Conservation (phyloP, 305 asterid genomes). For the Fraxinus albicans region DNA sequence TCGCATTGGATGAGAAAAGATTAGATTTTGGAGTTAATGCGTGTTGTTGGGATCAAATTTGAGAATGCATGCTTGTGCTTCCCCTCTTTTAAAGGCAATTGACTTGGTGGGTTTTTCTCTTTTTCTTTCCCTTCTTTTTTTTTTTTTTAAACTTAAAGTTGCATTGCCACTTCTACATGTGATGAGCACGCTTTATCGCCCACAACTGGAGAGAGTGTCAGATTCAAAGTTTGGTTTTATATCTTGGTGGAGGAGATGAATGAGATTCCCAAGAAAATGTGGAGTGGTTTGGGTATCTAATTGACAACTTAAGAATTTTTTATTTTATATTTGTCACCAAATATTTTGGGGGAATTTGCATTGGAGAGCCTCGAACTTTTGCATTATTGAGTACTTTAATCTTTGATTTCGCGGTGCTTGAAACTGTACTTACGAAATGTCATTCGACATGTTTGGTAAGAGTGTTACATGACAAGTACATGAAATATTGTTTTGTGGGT, state of each 20-base stretch:
- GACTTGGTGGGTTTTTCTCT: slow-evolving; percentile 5
- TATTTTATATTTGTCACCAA: background rate
- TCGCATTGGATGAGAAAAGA: background rate
- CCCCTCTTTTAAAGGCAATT: slow-evolving; percentile 32
- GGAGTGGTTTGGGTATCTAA: background rate
- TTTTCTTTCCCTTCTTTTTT: background rate
- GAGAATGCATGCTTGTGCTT: slow-evolving; percentile 11
- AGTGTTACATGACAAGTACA: background rate
- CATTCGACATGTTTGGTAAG: background rate
- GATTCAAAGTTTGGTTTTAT: background rate
- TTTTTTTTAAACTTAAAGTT: slow-evolving; percentile 19
- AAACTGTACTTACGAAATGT: background rate
- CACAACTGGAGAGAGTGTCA: slow-evolving; percentile 11
- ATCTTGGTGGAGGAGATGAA: background rate
- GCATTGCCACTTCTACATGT: background rate
- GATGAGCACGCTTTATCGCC: slow-evolving; percentile 1
- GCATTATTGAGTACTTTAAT: background rate
- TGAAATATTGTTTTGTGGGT: background rate
- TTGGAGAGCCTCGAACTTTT: background rate
- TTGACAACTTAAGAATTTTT: background rate
- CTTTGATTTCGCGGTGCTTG: background rate
- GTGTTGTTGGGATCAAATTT: slow-evolving; percentile 12
- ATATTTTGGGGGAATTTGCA: background rate
- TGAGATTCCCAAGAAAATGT: slow-evolving; percentile 2
- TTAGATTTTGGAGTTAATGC: slow-evolving; percentile 8